These are phyloP conservation scores for Neurospora sp. DNA, from an alignment of 495 filamentous ascomycete species.

Conservation along the genomic window DNA sequence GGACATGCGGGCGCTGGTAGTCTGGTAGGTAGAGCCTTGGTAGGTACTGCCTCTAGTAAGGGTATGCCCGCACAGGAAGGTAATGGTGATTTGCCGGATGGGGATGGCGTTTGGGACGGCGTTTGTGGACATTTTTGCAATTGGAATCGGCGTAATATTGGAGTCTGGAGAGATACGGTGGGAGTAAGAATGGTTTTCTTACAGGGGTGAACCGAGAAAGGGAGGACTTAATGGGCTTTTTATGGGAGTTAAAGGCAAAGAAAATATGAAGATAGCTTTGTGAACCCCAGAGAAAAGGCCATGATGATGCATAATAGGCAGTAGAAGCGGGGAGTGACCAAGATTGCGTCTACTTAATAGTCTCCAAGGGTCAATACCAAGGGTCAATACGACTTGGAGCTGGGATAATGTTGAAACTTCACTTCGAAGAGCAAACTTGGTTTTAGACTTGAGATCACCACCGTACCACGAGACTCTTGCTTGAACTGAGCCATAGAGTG, in stretches of 20 bases:
- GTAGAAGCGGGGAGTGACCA: no score
- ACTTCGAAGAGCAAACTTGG: no score
- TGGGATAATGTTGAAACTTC: no score
- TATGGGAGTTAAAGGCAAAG: no score
- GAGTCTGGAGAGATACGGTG: background rate
- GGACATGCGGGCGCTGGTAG: background rate
- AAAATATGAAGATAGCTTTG: no score
- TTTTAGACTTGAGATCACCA: no score
- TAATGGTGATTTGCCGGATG: background rate
- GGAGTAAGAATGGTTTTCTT: background rate
- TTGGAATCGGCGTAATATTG: background rate
- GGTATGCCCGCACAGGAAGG: background rate
- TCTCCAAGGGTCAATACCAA: no score
- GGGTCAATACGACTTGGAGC: no score
- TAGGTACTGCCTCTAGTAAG: background rate
- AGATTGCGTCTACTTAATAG: no score
- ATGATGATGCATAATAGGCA: background rate
- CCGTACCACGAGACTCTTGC: no score
- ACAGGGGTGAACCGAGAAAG: accelerated
- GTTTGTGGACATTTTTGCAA: background rate
- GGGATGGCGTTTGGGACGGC: background rate
- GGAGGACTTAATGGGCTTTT: background rate
- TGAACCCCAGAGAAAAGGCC: no score
- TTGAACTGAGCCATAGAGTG: no score
- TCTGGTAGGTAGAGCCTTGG: background rate